These are phyloP conservation scores for Creolimax fragrantissima DNA, from an alignment of 78 protist genomes.

Conservation along the genomic window DNA sequence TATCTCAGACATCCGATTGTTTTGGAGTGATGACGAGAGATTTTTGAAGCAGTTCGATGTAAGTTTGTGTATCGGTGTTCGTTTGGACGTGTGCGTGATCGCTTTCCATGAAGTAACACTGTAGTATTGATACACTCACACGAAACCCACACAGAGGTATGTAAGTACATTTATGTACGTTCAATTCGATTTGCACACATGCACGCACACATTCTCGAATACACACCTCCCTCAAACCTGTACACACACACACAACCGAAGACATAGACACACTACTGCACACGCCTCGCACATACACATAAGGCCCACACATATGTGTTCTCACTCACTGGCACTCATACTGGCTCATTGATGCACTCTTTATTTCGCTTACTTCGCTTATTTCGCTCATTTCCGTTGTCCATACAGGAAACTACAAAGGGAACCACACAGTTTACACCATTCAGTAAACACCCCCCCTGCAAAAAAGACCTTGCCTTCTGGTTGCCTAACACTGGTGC, in stretches of 20 bases:
- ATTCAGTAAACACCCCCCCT: conserved; percentile 60
- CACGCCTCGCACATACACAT: too few species aligned
- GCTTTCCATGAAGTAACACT: too few species aligned
- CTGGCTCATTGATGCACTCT: too few species aligned
- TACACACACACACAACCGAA: too few species aligned
- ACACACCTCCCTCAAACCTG: too few species aligned
- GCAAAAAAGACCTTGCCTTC: conserved; percentile 62
- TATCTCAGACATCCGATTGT: conserved; percentile 87
- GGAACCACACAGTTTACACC: not conserved
- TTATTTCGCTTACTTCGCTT: too few species aligned
- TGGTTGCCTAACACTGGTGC: conserved; percentile 52
- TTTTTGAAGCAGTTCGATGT: conserved; percentile 60
- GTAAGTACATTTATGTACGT: conserved; percentile 34
- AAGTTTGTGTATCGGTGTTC: not conserved
- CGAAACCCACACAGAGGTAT: too few species aligned
- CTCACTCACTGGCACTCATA: too few species aligned
- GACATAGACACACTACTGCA: too few species aligned
- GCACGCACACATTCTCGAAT: not conserved
- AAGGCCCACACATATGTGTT: too few species aligned
- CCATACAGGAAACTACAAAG: not conserved
- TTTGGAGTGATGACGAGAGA: conserved; percentile 79
- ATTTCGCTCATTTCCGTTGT: not conserved
- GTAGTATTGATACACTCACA: too few species aligned
- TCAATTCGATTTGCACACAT: too few species aligned
- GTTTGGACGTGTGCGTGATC: not conserved